Evolutionary conservation across 306 rosid species (phyloP).

Genomic region (Mimosa bimucronata): DNA sequence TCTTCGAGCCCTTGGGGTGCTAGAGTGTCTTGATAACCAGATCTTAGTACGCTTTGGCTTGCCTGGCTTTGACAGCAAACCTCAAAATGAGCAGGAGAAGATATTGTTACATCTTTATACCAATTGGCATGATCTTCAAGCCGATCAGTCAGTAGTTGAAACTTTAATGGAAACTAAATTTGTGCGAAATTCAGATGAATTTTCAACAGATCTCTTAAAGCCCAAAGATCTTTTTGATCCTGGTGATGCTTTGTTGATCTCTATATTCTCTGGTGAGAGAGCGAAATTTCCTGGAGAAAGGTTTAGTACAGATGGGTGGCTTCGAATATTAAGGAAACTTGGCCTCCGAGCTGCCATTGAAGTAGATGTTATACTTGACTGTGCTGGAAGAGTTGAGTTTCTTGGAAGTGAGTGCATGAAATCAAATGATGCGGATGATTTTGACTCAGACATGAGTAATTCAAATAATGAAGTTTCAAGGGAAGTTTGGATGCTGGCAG

Average conservation of each 20-base stretch:
- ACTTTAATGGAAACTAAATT: constrained; percentile 79
- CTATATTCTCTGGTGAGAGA: constrained; percentile 91
- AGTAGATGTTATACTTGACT: constrained; percentile 83
- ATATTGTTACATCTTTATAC: constrained; percentile 69
- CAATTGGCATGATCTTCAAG: constrained; percentile 93
- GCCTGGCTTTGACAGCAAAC: constrained; percentile 77
- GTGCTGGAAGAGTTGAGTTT: constrained; percentile 91
- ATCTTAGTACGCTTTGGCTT: constrained; percentile 85
- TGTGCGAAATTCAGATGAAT: constrained; percentile 89
- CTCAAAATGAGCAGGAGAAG: constrained; percentile 77
- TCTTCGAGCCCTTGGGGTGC: constrained; percentile 81
- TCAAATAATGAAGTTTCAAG: constrained; percentile 65
- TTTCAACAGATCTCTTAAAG: constrained; percentile 69
- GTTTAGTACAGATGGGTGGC: constrained; percentile 87
- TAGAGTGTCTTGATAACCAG: constrained; percentile 81
- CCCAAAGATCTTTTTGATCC: constrained; percentile 91
- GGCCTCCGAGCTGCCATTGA: constrained; percentile 86
- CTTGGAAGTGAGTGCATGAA: constrained; percentile 84
- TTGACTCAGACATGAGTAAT: constrained; percentile 58
- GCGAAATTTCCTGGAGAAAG: constrained; percentile 95
- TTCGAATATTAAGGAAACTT: constrained; percentile 79
- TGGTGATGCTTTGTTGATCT: constrained; percentile 76
- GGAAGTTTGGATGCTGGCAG: constrained; percentile 90
- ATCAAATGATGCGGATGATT: constrained; percentile 71
- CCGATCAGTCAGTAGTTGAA: constrained; percentile 66